Evolutionary conservation across 768 basidiomycete genomes (phyloP), one percentile per base, ranked within the genome.

Genomic region (Tubosaeta sp.): DNA sequence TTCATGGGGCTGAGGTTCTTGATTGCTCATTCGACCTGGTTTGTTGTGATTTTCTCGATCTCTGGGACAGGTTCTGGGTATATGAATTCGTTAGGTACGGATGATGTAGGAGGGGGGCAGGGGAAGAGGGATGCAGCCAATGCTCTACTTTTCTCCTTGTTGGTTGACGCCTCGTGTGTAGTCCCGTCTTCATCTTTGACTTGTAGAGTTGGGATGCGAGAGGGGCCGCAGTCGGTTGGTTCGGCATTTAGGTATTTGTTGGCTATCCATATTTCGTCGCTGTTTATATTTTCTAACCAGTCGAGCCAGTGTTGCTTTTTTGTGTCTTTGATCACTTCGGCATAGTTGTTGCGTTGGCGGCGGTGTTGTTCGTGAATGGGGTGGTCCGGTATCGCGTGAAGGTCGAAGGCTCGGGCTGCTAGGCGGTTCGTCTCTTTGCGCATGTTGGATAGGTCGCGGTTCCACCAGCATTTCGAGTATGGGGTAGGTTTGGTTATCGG

Each of bases 101-200:
- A 12, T 0, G 38, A 41, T 5, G 8, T 2, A 6, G 13, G 6
- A 1, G 33, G 38, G 1, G 47, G 38, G 3, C 27, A n/a, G 16
- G 33, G 47, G 19, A 48, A 48, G 26, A 48, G 29, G 4, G 38
- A 6, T 0, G 8, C 11, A 6, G 27, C n/a, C 5, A 39, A 29
- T 1, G 6, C 29, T 14, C 13, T 31, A 0, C 8, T 19, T 31
- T 48, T 48, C 14, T 26, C 16, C 11, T 43, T 14, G 13, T 43
- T 26, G 43, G 27, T 43, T 43, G 17, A 27, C 6, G 25, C 43
- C 19, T 29, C 14, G 27, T 48, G 14, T 27, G 35, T 3, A 9
- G 7, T 48, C 0, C 62, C 61, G 47, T 66, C 59, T 54, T 56
- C 54, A 1, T 57, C 59, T 17, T 43, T 51, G 1, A 67, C 0